phyloP scores from a whole-genome alignment of 2,329 filamentous ascomycete species.

The Hypoxylon sp. region DNA sequence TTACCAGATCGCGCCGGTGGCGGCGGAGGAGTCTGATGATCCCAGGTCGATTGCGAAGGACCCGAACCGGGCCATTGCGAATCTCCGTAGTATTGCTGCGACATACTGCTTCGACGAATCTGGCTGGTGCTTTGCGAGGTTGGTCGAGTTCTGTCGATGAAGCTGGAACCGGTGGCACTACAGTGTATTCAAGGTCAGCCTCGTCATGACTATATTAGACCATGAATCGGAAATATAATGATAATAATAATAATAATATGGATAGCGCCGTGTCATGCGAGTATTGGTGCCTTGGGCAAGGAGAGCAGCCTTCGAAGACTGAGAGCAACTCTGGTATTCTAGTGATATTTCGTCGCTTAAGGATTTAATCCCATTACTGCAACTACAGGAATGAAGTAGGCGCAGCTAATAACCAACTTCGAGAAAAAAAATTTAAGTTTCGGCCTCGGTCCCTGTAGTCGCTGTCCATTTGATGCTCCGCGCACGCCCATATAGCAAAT shows the following conservation, averaged over 20 bases:
- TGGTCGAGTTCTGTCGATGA: slow-evolving; percentile 3
- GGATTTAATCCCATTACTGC: not conserved
- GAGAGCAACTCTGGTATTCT: not conserved
- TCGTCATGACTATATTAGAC: slow-evolving; percentile 17
- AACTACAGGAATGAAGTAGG: slow-evolving; percentile 6
- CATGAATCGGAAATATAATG: not conserved
- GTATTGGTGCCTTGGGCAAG: slow-evolving; percentile 5
- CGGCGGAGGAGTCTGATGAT: slow-evolving; percentile 76
- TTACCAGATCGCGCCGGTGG: slow-evolving; percentile 78
- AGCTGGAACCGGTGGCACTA: slow-evolving; percentile 18
- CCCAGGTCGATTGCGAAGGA: slow-evolving; percentile 77
- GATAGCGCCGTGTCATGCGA: not conserved
- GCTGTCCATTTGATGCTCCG: slow-evolving; percentile 25
- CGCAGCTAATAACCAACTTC: slow-evolving; percentile 20
- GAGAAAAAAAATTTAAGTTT: slow-evolving; percentile 29
- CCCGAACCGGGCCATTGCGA: slow-evolving; percentile 55
- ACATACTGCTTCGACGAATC: slow-evolving; percentile 47
- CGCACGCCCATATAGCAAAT: slow-evolving; percentile 34
- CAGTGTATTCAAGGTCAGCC: slow-evolving; percentile 28
- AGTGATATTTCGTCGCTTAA: slow-evolving; percentile 1
- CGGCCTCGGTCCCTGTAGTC: slow-evolving; percentile 35
- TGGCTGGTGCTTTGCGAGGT: not conserved
- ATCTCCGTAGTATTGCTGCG: slow-evolving; percentile 57
- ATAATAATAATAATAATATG: not conserved
- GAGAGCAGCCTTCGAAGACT: slow-evolving; percentile 1